Evolutionary conservation across 306 rosid species (phyloP), one percentile per base, ranked within the genome.

Genomic region (Glycyrrhiza uralensis): DNA sequence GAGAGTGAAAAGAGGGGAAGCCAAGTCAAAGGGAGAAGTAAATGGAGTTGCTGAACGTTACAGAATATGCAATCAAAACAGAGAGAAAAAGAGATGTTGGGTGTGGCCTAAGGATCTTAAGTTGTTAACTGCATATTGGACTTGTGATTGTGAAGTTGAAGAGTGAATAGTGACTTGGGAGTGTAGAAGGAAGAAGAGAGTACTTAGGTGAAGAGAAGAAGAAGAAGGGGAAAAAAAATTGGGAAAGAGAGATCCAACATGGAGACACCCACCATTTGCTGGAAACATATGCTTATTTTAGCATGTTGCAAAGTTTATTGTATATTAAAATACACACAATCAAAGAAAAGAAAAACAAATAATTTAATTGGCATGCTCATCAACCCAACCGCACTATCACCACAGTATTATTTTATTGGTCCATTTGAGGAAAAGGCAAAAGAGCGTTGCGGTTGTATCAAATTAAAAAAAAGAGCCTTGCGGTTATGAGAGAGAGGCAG

Each of bases 231-330:
- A n/a, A n/a, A n/a, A n/a, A n/a, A n/a, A n/a, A n/a, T n/a, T n/a
- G n/a, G n/a, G n/a, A 4, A 49, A 75, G 50, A 70, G 81, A 76
- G 76, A 66, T 45, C 63, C 78, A 60, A 74, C 65, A 44, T 76
- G 75, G 63, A 78, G 74, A 81, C 85, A 73, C 51, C 66, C 61
- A 79, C 76, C 80, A 76, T 81, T 74, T 62, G 86, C 61, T 47
- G 85, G 78, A 72, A 72, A 73, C 50, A 61, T 79, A 77, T 28
- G 61, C 18, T 62, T 82, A 63, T 65, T 80, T 78, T 79, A 79
- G 75, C 65, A 57, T 51, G 15, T n/a, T 69, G 26, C 41, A 2
- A 35, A 42, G 52, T 38, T 32, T 47, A 64, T 38, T 39, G 76
- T 47, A 36, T 49, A 83, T 71, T 69, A 57, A 79, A 68, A 67